Conservation (phyloP, 176 grass and related monocot genomes). For the Secale cereale region DNA sequence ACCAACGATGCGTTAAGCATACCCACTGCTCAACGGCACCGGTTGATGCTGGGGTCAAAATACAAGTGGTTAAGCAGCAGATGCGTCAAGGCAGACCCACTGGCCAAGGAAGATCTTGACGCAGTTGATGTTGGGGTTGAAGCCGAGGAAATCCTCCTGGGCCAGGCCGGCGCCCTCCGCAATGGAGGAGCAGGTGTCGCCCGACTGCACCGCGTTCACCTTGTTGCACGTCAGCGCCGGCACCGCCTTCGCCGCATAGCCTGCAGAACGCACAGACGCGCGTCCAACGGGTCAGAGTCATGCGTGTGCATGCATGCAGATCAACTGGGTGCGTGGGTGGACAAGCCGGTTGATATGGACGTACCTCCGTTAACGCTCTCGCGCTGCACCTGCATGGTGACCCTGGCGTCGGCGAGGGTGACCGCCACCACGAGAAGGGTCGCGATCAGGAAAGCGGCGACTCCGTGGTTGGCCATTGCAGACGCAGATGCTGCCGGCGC, state of each 20-base stretch:
- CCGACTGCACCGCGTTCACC: constrained; percentile 19
- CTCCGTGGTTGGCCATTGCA: constrained; percentile 32
- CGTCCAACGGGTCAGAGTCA: too few relatives aligned
- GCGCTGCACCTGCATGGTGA: background rate
- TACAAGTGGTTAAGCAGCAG: background rate
- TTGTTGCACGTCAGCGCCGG: constrained; percentile 20
- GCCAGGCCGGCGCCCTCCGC: background rate
- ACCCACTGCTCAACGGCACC: too few relatives aligned
- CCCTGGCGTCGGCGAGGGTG: background rate
- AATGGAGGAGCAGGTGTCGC: constrained; percentile 33
- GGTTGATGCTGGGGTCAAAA: too few relatives aligned
- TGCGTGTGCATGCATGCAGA: too few relatives aligned
- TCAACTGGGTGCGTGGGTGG: too few relatives aligned
- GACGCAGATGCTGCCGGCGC: background rate
- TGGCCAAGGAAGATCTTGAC: constrained; percentile 37
- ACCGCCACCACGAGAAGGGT: constrained; percentile 20
- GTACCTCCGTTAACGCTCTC: too few relatives aligned
- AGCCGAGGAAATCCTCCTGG: constrained; percentile 17
- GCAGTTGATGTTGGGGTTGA: constrained; percentile 56
- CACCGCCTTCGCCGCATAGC: background rate
- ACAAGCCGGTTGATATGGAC: too few relatives aligned
- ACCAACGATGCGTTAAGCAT: too few relatives aligned
- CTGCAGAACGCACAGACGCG: background rate
- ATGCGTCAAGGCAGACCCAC: constrained; percentile 39
- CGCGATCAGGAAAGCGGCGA: constrained; percentile 24